These are phyloP conservation scores for Sorghum bicolor DNA, from an alignment of 176 grass and related monocot genomes.

Conservation along the genomic window DNA sequence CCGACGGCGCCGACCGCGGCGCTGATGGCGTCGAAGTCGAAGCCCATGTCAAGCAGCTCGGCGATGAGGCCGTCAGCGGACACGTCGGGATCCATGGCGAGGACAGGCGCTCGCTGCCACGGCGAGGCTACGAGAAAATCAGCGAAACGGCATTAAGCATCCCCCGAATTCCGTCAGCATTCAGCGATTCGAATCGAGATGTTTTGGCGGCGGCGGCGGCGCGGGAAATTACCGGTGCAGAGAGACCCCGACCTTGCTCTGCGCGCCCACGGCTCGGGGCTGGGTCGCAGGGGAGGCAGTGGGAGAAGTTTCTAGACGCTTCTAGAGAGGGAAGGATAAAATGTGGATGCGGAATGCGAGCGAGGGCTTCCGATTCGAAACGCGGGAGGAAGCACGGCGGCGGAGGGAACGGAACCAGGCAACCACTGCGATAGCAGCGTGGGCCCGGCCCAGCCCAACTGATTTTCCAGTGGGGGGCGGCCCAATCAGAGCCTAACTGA, in stretches of 20 bases:
- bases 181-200: not conserved
- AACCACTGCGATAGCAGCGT: not conserved
- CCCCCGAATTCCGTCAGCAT: not conserved
- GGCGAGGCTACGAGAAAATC: not conserved
- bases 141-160: not conserved
- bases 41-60: constrained; percentile 85
- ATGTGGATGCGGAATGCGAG: constrained; percentile 7
- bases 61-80: constrained; percentile 59
- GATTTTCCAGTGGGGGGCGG: not conserved
- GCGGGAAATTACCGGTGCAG: not conserved
- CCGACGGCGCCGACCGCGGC: constrained; percentile 55
- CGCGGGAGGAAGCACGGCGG: not conserved
- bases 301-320: not conserved
- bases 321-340: not conserved
- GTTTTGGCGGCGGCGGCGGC: not conserved
- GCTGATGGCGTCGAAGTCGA: constrained; percentile 61
- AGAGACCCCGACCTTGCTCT: not conserved
- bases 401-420: not conserved
- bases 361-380: constrained; percentile 32
- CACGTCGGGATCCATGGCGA: constrained; percentile 36
- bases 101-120: not conserved
- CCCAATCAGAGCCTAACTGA: not conserved
- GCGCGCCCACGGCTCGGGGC: not conserved
- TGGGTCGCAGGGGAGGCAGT: not conserved
- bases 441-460: not conserved